Base-by-base conservation (phyloP, 2,329 filamentous ascomycete species). In the Stagonosporopsis rhizophila region DNA sequence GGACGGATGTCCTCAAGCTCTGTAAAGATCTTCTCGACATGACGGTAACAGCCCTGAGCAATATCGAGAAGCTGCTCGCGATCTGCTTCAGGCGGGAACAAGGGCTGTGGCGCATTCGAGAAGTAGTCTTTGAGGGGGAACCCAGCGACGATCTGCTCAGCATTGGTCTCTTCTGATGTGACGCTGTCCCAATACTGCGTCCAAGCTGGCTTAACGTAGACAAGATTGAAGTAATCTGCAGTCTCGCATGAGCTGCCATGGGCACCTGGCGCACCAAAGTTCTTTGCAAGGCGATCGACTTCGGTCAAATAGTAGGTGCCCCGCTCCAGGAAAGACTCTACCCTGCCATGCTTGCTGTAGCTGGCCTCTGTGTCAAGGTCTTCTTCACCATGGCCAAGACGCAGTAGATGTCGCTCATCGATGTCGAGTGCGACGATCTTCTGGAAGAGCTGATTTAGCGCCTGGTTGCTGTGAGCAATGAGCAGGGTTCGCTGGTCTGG, bases 351-450 rank as follows among this genome's bases (percentile, higher is more conserved):
- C 77, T 98, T 99, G 82, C 92, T 93, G 75, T 96, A 98, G 75
- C 86, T 96, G 17, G 85, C 86, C 67, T 95, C 89, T 0, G 91
- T 92, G 56, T 91, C 89, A 6, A 98, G 83, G 53, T 98, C 95
- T 71, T 97, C 95, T 75, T 99, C 96, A 37, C 95, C 95, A 74
- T 96, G 95, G 32, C 95, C 95, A 32, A 99, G 83, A 57, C 95
- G 89, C 48, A 99, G 82, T 56, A 99, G 83, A 80, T 99, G 95
- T 35, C 95, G 88, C 77, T 96, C 90, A 70, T 99, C 96, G 65
- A 99, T 98, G 68, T 98, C 92, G 25, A 99, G 82, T 5, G 90
- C 90, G n/a, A 94, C 89, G 59, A 99, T 99, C 79, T 99, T 99
- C 68, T 96, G 91, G 79, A 99, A 99, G 1, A 99, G 83, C 74